Conservation (phyloP, 768 basidiomycete species). For the Suillus decipiens region DNA sequence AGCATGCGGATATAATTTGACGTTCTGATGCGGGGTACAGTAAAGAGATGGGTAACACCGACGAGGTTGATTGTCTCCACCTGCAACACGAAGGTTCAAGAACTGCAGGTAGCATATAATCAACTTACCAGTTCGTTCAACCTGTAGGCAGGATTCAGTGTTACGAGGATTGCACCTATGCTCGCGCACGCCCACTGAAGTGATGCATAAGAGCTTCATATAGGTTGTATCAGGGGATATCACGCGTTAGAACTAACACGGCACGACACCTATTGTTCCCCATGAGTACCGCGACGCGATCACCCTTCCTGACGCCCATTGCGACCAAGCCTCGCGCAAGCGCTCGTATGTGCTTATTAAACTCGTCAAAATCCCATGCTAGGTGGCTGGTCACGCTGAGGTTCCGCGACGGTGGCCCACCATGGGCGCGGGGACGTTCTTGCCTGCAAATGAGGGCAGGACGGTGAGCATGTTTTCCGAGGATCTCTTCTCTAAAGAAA, state of each 20-base stretch:
- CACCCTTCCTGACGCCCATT: slow-evolving; percentile 73
- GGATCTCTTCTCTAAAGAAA: slow-evolving; percentile 62
- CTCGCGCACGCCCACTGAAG: slow-evolving; percentile 88
- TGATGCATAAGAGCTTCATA: slow-evolving; percentile 68
- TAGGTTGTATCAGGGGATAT: background rate
- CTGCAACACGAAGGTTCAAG: slow-evolving; percentile 36
- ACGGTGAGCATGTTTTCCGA: slow-evolving; percentile 47
- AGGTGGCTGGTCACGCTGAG: slow-evolving; percentile 51
- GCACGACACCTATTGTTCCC: slow-evolving; percentile 74
- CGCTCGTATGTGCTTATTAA: slow-evolving; percentile 64
- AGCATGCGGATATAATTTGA: slow-evolving; percentile 68
- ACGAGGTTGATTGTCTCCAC: slow-evolving; percentile 62
- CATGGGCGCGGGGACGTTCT: slow-evolving; percentile 58
- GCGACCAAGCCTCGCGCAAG: slow-evolving; percentile 68
- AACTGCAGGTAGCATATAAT: background rate
- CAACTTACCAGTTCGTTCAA: slow-evolving; percentile 63
- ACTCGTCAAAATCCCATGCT: slow-evolving; percentile 74
- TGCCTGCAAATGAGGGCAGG: slow-evolving; percentile 67
- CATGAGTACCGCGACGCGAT: slow-evolving; percentile 80
- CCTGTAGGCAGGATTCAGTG: slow-evolving; percentile 82
- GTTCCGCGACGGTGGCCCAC: slow-evolving; percentile 59
- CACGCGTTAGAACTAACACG: background rate
- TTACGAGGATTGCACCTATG: slow-evolving; percentile 81
- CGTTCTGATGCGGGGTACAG: slow-evolving; percentile 67
- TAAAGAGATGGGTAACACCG: slow-evolving; percentile 67